Conservation (phyloP, 2,329 filamentous ascomycete species). For the Cladophialophora chaetospira region DNA sequence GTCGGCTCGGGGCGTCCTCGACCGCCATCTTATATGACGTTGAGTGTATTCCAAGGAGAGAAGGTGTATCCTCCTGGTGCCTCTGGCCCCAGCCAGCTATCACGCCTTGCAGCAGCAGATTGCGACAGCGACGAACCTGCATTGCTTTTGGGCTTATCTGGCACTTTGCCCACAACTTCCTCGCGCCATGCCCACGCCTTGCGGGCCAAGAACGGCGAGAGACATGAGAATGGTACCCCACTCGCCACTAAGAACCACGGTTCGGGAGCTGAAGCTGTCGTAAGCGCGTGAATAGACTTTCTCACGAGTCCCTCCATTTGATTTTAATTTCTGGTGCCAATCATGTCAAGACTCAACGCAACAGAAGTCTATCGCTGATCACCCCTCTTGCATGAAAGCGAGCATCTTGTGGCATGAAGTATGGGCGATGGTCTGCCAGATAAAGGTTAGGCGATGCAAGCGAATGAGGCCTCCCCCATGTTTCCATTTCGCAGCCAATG, state of each 20-base stretch:
- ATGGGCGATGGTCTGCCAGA: neutral
- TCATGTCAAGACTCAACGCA: neutral
- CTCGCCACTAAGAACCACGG: neutral
- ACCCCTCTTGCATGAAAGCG: neutral
- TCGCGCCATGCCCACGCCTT: neutral
- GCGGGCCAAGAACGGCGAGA: neutral
- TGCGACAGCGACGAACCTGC: slow-evolving; percentile 5
- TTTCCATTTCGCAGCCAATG: neutral
- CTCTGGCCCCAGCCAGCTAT: no score
- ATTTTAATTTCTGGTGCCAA: neutral
- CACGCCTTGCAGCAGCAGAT: slow-evolving; percentile 12
- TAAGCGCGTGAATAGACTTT: no score
- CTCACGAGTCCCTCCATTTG: no score
- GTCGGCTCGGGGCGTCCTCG: neutral
- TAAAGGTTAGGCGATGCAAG: neutral
- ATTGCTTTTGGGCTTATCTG: neutral
- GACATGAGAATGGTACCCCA: neutral
- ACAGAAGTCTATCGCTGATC: neutral
- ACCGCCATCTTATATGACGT: neutral
- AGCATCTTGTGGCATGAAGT: neutral
- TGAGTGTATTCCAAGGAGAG: neutral
- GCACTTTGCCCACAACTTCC: neutral
- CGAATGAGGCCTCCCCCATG: slow-evolving; percentile 42
- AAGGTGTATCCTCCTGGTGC: neutral
- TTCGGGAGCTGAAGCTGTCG: neutral